Conservation (phyloP, 2,329 filamentous ascomycete genomes). For the Pyrenophora tritici-repentis region DNA sequence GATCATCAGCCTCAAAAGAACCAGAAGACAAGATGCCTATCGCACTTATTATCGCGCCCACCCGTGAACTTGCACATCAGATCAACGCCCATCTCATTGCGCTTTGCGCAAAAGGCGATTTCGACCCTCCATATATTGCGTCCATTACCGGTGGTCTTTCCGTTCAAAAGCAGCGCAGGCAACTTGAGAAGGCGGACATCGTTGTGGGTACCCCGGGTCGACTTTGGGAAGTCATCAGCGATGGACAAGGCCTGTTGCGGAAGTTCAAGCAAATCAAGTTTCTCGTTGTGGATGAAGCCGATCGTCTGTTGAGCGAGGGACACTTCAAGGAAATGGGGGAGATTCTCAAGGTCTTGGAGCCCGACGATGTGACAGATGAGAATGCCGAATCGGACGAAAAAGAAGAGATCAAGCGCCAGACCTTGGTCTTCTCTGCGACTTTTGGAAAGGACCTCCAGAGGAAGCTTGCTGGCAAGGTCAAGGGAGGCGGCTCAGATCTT, state of each 20-base stretch:
- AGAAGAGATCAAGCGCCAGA: conserved; percentile 66
- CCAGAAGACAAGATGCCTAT: conserved; percentile 52
- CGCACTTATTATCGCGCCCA: conserved; percentile 83
- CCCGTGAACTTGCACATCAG: conserved; percentile 91
- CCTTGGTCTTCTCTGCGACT: conserved; percentile 93
- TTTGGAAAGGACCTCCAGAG: conserved; percentile 91
- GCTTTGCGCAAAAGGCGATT: conserved; percentile 70
- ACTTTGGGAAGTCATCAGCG: conserved; percentile 90
- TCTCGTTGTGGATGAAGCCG: conserved; percentile 91
- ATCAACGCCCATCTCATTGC: conserved; percentile 80
- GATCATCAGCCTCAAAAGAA: conserved; percentile 41
- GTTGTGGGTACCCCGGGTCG: conserved; percentile 92
- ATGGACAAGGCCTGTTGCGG: conserved; percentile 69
- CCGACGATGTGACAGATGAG: conserved; percentile 58
- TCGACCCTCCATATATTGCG: conserved; percentile 67
- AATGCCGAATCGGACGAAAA: conserved; percentile 27
- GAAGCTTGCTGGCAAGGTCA: conserved; percentile 74
- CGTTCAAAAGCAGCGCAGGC: conserved; percentile 90
- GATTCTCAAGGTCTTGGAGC: conserved; percentile 80
- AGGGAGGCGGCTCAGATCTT: conserved; percentile 60
- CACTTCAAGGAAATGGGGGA: conserved; percentile 95
- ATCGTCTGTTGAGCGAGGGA: conserved; percentile 86
- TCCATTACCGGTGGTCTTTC: conserved; percentile 91
- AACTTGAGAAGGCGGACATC: conserved; percentile 82
- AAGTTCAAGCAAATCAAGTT: conserved; percentile 77